These are phyloP conservation scores for Solanum microdontum DNA, from an alignment of 257 asterid genomes.

Conservation along the genomic window DNA sequence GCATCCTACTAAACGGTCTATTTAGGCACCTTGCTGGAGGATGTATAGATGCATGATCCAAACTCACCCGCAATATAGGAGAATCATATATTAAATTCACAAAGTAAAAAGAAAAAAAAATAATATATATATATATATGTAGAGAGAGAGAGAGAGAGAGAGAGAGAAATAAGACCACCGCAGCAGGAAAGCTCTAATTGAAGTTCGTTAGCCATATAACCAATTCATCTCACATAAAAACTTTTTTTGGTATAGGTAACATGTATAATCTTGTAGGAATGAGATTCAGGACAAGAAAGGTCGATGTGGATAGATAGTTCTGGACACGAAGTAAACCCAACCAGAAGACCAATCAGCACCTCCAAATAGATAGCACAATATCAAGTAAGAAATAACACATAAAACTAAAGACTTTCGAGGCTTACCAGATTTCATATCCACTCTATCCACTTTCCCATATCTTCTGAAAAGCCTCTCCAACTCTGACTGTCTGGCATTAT, in stretches of 20 bases:
- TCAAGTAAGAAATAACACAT: background rate
- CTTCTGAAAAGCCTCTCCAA: conserved; percentile 68
- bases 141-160: background rate
- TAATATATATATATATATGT: no score
- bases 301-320: background rate
- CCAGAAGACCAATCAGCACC: background rate
- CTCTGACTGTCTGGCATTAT: conserved; percentile 73
- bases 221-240: background rate
- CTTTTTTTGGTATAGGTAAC: background rate
- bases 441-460: conserved; percentile 73
- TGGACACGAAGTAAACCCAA: background rate
- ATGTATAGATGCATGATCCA: background rate
- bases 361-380: background rate
- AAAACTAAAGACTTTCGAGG: background rate
- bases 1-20: background rate
- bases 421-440: conserved; percentile 84
- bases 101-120: background rate
- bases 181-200: background rate
- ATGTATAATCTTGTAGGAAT: background rate
- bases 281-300: background rate
- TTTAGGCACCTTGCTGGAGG: background rate
- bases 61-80: background rate
- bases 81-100: background rate
- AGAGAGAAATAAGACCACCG: background rate
- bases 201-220: background rate